Evolutionary conservation across 2,329 filamentous ascomycete species (phyloP), one percentile per base, ranked within the genome.

Genomic region (Paecilomyces formosus): DNA sequence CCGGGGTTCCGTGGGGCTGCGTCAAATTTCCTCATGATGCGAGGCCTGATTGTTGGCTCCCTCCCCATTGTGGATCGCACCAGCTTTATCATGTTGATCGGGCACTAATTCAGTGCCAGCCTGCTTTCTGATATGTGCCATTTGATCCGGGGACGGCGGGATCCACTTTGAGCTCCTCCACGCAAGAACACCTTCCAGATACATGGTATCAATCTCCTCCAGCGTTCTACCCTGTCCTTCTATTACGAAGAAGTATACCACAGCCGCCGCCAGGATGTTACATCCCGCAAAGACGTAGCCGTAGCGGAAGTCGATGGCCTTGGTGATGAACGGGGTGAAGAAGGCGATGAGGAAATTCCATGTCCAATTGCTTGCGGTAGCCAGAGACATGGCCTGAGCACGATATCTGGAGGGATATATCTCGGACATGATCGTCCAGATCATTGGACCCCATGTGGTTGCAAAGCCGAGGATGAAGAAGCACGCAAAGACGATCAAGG

Each of bases 151-250:
- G 18, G 35, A 8, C 8, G 75, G 74, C 3, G 76, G 65, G 8
- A 66, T 66, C 71, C 72, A 89, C 61, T 80, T 75, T 53, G 76
- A 70, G 64, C 84, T 87, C 77, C 85, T 82, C 76, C 83, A 84
- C 0, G 88, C 86, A 63, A 77, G 82, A 21, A 90, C 85, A 24
- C 76, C 76, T 54, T 87, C 78, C 33, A 89, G 79, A 63, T 91
- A 92, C 86, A 89, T 89, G 53, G 85, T 87, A 66, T 93, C 89
- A 57, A 93, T 88, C 70, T 92, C 88, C 74, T 93, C 89, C 1
- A 93, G 79, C 0, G 84, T 86, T 5, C 88, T 82, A 56, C 87
- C 88, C 68, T 89, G 86, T 52, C 83, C 86, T 70, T 92, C 89
- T 58, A 88, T 85, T 55, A 92, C 82, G 71, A 91, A 91, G 74